A percentile compares a stretch with the other conserved stretches of the same genome.
phyloP scores from a whole-genome alignment of 2,329 filamentous ascomycete genomes.

The Hypoxylon sp. region DNA sequence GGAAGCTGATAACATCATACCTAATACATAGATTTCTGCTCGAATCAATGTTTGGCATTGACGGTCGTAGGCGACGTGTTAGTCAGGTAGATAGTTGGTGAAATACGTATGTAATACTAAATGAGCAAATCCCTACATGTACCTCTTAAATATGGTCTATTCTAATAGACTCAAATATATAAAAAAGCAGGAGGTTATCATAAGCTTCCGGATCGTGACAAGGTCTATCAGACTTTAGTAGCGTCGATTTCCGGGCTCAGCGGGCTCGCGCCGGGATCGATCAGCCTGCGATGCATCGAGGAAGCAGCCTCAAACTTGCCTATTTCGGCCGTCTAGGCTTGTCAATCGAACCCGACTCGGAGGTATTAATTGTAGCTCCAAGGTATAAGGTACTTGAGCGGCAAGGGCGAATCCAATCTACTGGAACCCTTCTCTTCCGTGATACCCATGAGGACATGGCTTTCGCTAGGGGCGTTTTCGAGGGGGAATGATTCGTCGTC shows the following conservation, averaged over 20 bases:
- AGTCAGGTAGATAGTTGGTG: no score
- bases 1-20: no score
- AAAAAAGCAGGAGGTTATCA: no score
- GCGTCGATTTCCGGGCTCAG: constrained; percentile 30
- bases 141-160: no score
- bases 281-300: constrained; percentile 6
- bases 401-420: neutral
- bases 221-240: constrained; percentile 5
- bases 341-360: constrained; percentile 3
- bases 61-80: no score
- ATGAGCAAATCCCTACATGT: no score
- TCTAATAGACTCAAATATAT: no score
- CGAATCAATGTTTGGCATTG: no score
- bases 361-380: neutral
- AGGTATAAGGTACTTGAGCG: constrained; percentile 1
- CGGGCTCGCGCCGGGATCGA: constrained; percentile 20
- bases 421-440: constrained; percentile 5
- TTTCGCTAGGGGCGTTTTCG: neutral
- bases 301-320: constrained; percentile 4
- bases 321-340: constrained; percentile 6
- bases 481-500: constrained; percentile 1
- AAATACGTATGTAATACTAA: neutral
- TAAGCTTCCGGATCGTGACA: neutral
- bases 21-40: no score
- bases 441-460: neutral